Percentiles rank a stretch among this genome's conserved stretches.
These are phyloP conservation scores for Wickerhamiella brachini DNA, from an alignment of 805 yeast genomes.

Conservation along the genomic window DNA sequence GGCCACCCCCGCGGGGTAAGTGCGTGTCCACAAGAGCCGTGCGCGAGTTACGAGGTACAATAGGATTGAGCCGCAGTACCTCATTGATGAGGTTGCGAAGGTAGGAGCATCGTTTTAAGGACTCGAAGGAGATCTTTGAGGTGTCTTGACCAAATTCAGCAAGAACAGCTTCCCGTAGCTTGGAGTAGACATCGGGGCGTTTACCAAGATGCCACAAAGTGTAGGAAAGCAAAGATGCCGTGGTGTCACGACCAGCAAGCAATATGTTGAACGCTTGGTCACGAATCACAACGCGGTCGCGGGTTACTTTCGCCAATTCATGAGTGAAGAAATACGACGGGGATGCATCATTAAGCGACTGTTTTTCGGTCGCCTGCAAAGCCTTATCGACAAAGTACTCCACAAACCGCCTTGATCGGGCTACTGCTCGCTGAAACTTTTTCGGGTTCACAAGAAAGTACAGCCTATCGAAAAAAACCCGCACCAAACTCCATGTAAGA, in stretches of 20 bases:
- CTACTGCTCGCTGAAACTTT: conserved; percentile 24
- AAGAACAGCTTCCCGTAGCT: conserved; percentile 22
- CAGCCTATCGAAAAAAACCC: conserved; percentile 5
- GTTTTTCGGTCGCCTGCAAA: conserved; percentile 15
- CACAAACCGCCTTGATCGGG: conserved; percentile 24
- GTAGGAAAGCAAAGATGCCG: conserved; percentile 32
- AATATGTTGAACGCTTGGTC: conserved; percentile 34
- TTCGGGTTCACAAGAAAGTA: conserved; percentile 11
- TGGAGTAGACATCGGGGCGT: conserved; percentile 27
- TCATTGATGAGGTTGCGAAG: conserved; percentile 33
- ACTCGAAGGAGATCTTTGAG: conserved; percentile 27
- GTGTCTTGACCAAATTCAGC: conserved; percentile 13
- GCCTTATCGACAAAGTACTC: conserved; percentile 30
- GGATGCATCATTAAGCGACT: conserved; percentile 5
- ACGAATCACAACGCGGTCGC: conserved; percentile 30
- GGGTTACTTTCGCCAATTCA: conserved; percentile 31
- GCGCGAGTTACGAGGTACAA: conserved; percentile 34
- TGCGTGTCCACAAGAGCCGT: conserved; percentile 30
- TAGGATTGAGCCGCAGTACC: conserved; percentile 33
- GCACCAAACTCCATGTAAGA: background rate
- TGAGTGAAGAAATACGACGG: conserved; percentile 28
- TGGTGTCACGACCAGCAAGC: conserved; percentile 36
- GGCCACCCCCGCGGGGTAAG: conserved; percentile 36
- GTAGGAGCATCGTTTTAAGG: conserved; percentile 31
- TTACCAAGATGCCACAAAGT: conserved; percentile 30